Conservation (phyloP, 768 basidiomycete species). For the Trametopsis cervina region DNA sequence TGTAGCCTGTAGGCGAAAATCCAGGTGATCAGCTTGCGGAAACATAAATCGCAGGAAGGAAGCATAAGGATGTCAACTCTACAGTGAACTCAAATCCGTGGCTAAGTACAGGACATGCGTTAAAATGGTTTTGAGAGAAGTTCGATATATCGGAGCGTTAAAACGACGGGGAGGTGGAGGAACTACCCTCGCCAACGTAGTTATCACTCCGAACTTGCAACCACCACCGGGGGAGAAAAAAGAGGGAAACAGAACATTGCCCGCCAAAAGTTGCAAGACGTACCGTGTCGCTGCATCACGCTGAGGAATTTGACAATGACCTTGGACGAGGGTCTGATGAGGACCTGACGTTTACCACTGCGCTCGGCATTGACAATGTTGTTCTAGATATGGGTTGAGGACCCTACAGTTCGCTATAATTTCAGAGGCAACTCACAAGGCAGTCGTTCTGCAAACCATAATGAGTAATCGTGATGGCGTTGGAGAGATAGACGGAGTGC, state of each 20-base stretch:
- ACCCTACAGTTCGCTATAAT: conserved; percentile 5
- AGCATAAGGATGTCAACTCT: conserved; percentile 38
- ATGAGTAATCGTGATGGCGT: neutral
- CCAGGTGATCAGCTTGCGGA: too few species aligned
- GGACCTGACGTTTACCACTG: conserved; percentile 98
- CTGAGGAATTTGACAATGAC: conserved; percentile 96
- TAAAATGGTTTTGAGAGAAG: conserved; percentile 49
- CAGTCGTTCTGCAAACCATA: conserved; percentile 48
- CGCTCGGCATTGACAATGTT: conserved; percentile 99
- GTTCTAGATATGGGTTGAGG: conserved; percentile 46
- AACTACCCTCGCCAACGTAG: conserved; percentile 63
- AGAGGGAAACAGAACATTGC: neutral
- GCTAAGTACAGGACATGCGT: conserved; percentile 31
- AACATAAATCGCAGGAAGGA: too few species aligned
- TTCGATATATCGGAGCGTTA: conserved; percentile 74
- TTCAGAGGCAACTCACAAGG: conserved; percentile 35
- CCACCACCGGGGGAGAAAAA: neutral
- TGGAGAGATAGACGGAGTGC: conserved; percentile 16
- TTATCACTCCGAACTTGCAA: conserved; percentile 65
- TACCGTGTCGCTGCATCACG: conserved; percentile 99
- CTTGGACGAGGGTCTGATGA: conserved; percentile 95
- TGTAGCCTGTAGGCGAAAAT: conserved; percentile 66
- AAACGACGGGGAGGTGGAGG: conserved; percentile 69
- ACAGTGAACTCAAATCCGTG: conserved; percentile 47
- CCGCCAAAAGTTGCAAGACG: conserved; percentile 8